phyloP scores from a whole-genome alignment of 140 eudicot species.

The Bidens hawaiensis region DNA sequence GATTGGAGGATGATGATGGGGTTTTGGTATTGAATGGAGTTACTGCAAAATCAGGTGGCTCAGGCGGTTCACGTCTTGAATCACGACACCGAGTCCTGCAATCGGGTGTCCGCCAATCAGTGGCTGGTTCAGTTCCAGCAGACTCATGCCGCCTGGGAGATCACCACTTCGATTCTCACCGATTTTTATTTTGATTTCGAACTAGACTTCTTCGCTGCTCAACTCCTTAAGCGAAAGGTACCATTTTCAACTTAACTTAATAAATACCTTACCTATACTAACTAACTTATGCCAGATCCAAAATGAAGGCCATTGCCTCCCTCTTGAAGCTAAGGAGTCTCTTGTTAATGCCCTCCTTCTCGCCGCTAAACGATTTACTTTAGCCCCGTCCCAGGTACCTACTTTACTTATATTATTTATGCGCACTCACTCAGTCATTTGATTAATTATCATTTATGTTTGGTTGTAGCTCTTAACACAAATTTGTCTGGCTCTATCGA shows the following conservation, averaged over 20 bases:
- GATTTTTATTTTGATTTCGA: conserved; percentile 53
- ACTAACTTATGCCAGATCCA: too few relatives aligned
- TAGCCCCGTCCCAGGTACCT: conserved; percentile 91
- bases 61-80: conserved; percentile 83
- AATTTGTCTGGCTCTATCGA: conserved; percentile 81
- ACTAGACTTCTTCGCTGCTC: conserved; percentile 91
- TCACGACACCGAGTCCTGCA: conserved; percentile 83
- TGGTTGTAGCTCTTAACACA: conserved; percentile 79
- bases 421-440: too few relatives aligned
- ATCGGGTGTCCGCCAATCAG: conserved; percentile 92
- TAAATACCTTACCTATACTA: too few relatives aligned
- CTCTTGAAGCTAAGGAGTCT: conserved; percentile 68
- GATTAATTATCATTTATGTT: conserved; percentile 1
- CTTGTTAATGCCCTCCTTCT: conserved; percentile 75
- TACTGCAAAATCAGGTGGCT: conserved; percentile 74
- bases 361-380: conserved; percentile 79
- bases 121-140: conserved; percentile 97
- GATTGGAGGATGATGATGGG: neutral
- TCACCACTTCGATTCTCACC: conserved; percentile 78
- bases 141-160: conserved; percentile 86
- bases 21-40: conserved; percentile 44
- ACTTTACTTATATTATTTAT: neutral
- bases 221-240: conserved; percentile 93
- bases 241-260: too few relatives aligned
- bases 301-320: conserved; percentile 77